phyloP scores from a whole-genome alignment of 805 yeast genomes.

The Lachancea sp. region DNA sequence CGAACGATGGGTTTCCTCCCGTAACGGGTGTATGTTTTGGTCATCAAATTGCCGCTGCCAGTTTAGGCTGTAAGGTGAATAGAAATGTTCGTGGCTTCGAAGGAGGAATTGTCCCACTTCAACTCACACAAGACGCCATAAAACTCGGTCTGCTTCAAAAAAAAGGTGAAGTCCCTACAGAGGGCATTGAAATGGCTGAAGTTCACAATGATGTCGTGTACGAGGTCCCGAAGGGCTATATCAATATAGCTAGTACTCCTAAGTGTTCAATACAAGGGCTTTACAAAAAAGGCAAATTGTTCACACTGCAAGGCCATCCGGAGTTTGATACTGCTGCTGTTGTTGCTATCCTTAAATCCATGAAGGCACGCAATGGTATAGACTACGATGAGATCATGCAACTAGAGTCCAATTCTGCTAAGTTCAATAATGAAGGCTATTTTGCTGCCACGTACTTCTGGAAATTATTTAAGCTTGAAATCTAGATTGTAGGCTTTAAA shows the following conservation, averaged over 20 bases:
- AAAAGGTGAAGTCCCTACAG: not conserved
- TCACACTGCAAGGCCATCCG: constrained; percentile 88
- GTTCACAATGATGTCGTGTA: constrained; percentile 54
- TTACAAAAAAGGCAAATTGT: constrained; percentile 41
- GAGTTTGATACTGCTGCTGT: constrained; percentile 49
- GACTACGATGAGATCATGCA: not conserved
- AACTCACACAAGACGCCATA: constrained; percentile 36
- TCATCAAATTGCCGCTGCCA: constrained; percentile 69
- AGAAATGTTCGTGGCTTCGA: constrained; percentile 69
- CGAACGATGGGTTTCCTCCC: constrained; percentile 34
- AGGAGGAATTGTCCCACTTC: constrained; percentile 49
- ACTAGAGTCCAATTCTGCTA: not conserved
- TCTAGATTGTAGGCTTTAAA: not conserved
- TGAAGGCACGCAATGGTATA: not conserved
- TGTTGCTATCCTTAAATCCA: not conserved
- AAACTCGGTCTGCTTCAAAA: constrained; percentile 21
- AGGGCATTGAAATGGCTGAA: constrained; percentile 38
- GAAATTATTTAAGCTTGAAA: constrained; percentile 7
- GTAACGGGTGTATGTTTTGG: constrained; percentile 79
- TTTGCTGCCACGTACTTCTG: constrained; percentile 6
- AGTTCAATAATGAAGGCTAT: constrained; percentile 5
- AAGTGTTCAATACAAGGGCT: constrained; percentile 64
- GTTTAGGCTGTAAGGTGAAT: constrained; percentile 54
- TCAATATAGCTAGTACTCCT: constrained; percentile 47
- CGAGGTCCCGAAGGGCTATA: constrained; percentile 36